A percentile compares a stretch with the other conserved stretches of the same genome.
These are phyloP conservation scores for Lasiodiplodia sp. DNA, from an alignment of 2,329 filamentous ascomycete species.

Conservation along the genomic window DNA sequence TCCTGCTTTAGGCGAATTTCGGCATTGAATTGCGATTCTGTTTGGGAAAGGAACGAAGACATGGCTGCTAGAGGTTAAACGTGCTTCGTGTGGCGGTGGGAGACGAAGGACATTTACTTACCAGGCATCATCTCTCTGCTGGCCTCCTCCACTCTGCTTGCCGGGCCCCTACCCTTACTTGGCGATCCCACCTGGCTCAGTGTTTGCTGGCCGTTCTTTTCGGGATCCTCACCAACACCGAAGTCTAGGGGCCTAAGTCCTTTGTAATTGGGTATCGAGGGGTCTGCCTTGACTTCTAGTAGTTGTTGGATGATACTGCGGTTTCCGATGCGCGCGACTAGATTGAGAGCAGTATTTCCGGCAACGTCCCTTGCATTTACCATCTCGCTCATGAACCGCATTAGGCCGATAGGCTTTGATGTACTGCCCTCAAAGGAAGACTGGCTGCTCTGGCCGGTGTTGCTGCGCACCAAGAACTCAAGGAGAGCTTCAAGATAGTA, in stretches of 20 bases:
- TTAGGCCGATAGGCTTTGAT: conserved; percentile 80
- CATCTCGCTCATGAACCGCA: conserved; percentile 94
- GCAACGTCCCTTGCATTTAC: conserved; percentile 94
- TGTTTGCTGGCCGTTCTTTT: conserved; percentile 52
- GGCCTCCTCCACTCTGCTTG: conserved; percentile 69
- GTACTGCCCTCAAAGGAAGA: conserved; percentile 62
- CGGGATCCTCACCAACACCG: conserved; percentile 78
- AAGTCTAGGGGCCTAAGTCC: conserved; percentile 92
- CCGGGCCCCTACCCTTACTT: conserved; percentile 46
- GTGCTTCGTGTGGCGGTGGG: conserved; percentile 9
- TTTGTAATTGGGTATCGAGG: conserved; percentile 88
- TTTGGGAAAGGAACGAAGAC: conserved; percentile 79
- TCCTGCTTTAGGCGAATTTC: conserved; percentile 86
- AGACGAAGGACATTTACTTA: conserved; percentile 55
- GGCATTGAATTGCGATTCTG: conserved; percentile 78
- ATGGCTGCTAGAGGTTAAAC: conserved; percentile 65
- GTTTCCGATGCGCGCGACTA: conserved; percentile 92
- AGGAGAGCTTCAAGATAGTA: conserved; percentile 95
- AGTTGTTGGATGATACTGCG: conserved; percentile 96
- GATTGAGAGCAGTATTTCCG: conserved; percentile 92
- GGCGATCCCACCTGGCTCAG: conserved; percentile 40
- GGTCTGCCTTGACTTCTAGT: conserved; percentile 91
- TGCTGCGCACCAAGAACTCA: conserved; percentile 90
- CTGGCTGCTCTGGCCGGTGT: conserved; percentile 43
- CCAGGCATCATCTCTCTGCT: conserved; percentile 81